Evolutionary conservation across 2,329 filamentous ascomycete species (phyloP).

Genomic region (Colletotrichum aenigma): DNA sequence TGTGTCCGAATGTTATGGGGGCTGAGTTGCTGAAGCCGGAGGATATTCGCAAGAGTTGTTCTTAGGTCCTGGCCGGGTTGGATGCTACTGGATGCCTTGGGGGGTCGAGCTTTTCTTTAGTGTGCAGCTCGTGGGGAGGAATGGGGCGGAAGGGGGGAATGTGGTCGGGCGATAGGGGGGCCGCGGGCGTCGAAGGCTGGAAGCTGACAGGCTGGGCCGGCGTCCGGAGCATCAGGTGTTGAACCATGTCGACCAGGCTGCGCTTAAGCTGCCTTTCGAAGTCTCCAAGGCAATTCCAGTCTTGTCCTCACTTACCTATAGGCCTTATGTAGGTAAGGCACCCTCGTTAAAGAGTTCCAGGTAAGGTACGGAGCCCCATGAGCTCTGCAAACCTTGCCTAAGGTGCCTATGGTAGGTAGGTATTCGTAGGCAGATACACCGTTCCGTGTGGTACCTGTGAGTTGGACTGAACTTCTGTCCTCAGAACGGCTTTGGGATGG

Average conservation of each 20-base stretch:
- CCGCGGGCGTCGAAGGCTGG: slow-evolving; percentile 1
- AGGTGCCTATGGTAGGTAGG: background rate
- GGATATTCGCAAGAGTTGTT: slow-evolving; percentile 4
- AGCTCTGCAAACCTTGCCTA: background rate
- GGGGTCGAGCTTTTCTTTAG: slow-evolving; percentile 23
- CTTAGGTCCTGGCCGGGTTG: slow-evolving; percentile 11
- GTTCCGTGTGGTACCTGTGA: background rate
- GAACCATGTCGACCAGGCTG: background rate
- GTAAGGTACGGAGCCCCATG: background rate
- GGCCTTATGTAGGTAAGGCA: background rate
- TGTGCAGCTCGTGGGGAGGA: slow-evolving; percentile 19
- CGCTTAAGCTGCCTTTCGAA: background rate
- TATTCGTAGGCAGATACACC: background rate
- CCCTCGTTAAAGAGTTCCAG: background rate
- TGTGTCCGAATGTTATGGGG: background rate
- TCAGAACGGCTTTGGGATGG: background rate
- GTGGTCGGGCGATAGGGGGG: slow-evolving; percentile 15
- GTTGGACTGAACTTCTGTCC: background rate
- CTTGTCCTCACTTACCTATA: background rate
- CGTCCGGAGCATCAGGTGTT: background rate
- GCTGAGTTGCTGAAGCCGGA: background rate
- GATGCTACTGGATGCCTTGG: slow-evolving; percentile 4
- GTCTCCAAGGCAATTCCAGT: background rate
- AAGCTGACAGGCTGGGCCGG: slow-evolving; percentile 10
- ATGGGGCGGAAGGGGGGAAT: slow-evolving; percentile 16